Conservation (phyloP, 108 stramenopile species). For the Nitzschia sp. region DNA sequence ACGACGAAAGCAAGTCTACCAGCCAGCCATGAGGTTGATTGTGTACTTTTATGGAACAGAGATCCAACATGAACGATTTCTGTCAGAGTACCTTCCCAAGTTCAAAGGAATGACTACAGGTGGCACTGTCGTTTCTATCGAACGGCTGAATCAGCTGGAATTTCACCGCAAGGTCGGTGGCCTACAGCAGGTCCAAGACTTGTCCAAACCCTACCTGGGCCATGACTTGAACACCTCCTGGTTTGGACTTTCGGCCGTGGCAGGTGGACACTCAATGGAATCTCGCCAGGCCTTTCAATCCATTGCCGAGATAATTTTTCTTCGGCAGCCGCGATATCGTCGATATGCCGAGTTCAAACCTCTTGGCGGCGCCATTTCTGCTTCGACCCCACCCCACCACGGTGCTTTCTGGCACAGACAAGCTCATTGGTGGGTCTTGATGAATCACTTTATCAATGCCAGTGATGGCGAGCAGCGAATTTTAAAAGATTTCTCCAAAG, state of each 20-base stretch:
- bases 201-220: neutral
- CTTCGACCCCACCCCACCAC: neutral
- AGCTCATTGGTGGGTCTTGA: conserved; percentile 9
- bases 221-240: neutral
- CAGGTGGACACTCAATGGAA: neutral
- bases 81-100: neutral
- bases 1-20: neutral
- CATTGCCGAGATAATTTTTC: neutral
- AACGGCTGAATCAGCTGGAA: conserved; percentile 1
- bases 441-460: conserved; percentile 6
- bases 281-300: neutral
- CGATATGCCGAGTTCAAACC: conserved; percentile 18
- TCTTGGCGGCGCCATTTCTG: neutral
- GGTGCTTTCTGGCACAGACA: conserved; percentile 4
- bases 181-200: neutral
- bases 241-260: conserved; percentile 11
- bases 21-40: neutral
- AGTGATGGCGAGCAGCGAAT: neutral
- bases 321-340: neutral
- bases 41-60: conserved; percentile 11
- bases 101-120: neutral
- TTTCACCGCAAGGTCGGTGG: conserved; percentile 2
- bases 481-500: neutral
- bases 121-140: neutral
- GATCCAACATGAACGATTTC: neutral